A percentile compares a stretch with the other conserved stretches of the same genome.
phyloP scores from a whole-genome alignment of 2,329 filamentous ascomycete species.

The Pestalotiopsis sp. region DNA sequence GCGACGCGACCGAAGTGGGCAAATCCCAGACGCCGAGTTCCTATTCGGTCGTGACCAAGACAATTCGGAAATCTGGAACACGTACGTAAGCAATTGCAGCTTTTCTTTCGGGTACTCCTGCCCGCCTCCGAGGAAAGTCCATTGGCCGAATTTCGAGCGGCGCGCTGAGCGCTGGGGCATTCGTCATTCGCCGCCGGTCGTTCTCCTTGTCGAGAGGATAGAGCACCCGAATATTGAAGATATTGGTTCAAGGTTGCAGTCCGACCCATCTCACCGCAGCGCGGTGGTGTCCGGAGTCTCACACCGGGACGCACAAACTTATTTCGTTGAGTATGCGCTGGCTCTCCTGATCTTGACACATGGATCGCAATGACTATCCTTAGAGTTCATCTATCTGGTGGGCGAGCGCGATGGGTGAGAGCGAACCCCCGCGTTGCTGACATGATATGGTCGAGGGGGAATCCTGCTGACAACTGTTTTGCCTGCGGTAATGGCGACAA shows the following conservation, averaged over 20 bases:
- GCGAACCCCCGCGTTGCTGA: slow-evolving; percentile 6
- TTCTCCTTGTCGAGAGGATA: neutral
- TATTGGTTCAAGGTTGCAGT: neutral
- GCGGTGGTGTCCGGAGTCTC: slow-evolving; percentile 8
- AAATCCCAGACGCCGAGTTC: neutral
- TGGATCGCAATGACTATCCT: neutral
- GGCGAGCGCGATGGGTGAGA: neutral
- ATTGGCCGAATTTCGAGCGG: slow-evolving; percentile 7
- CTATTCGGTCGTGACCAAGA: neutral
- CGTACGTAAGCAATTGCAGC: neutral
- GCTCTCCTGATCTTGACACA: neutral
- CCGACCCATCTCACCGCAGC: slow-evolving; percentile 4
- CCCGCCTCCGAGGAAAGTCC: neutral
- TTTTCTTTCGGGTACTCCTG: slow-evolving; percentile 5
- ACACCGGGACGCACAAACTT: slow-evolving; percentile 11
- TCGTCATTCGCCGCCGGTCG: neutral
- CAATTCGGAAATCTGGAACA: neutral
- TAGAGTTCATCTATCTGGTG: neutral
- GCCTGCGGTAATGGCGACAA: neutral
- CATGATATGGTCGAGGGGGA: neutral
- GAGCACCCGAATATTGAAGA: neutral
- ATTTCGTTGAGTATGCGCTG: slow-evolving; percentile 2
- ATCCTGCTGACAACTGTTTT: neutral
- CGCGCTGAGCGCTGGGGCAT: neutral
- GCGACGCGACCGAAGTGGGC: neutral